A percentile compares a stretch with the other conserved stretches of the same genome.
Evolutionary conservation across 768 basidiomycete genomes (phyloP).

Genomic region (Calvatia gigantea): DNA sequence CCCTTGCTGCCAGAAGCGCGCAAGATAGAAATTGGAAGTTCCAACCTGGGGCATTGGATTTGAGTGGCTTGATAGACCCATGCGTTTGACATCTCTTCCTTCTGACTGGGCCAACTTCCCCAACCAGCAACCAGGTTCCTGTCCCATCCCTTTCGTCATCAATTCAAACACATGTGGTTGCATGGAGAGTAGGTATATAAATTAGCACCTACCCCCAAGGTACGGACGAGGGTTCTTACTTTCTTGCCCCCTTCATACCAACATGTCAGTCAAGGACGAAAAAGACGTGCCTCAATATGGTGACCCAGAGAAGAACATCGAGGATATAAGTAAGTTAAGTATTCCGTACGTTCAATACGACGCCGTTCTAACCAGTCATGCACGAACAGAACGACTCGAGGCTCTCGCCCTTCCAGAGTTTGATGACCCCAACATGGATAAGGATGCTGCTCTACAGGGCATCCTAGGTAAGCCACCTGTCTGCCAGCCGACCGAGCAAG

Average conservation of each 20-base stretch:
- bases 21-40: neutral
- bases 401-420: slow-evolving; percentile 36
- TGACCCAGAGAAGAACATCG: slow-evolving; percentile 28
- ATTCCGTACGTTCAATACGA: no score
- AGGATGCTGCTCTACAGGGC: slow-evolving; percentile 38
- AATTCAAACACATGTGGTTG: neutral
- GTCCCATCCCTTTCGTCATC: neutral
- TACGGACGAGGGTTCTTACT: slow-evolving; percentile 17
- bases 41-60: neutral
- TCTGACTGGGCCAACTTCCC: neutral
- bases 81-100: neutral
- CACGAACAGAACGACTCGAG: slow-evolving; percentile 21
- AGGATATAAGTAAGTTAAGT: slow-evolving; percentile 19
- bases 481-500: slow-evolving; percentile 19
- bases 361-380: neutral
- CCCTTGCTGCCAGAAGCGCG: neutral
- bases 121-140: neutral
- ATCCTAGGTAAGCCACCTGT: slow-evolving; percentile 39
- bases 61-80: neutral
- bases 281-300: slow-evolving; percentile 20
- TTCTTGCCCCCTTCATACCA: slow-evolving; percentile 19
- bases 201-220: neutral
- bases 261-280: slow-evolving; percentile 29
- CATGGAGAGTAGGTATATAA: neutral
- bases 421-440: slow-evolving; percentile 55